Evolutionary conservation across 1,139 yeast genomes (phyloP).

Genomic region (Debaryomyces singareniensis): DNA sequence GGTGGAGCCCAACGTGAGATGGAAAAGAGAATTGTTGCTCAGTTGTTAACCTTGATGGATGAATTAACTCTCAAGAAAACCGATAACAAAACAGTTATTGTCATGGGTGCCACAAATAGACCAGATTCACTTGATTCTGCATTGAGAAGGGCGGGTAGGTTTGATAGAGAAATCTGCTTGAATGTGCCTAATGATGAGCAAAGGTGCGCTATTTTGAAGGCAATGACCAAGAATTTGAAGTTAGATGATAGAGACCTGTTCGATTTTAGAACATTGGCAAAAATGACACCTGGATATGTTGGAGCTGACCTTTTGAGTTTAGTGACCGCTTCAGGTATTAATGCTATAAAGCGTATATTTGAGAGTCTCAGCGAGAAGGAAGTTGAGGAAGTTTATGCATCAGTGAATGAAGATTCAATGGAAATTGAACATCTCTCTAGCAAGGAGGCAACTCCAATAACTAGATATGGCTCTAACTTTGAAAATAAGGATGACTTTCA

Average conservation of each 20-base stretch:
- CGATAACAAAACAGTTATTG: constrained; percentile 78
- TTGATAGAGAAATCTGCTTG: constrained; percentile 50
- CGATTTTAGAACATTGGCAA: constrained; percentile 71
- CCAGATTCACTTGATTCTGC: constrained; percentile 46
- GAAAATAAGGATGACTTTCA: constrained; percentile 29
- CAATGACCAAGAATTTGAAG: constrained; percentile 65
- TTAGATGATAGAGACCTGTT: constrained; percentile 53
- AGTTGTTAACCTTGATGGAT: constrained; percentile 88
- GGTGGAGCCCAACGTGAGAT: constrained; percentile 94
- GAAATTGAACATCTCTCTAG: constrained; percentile 31
- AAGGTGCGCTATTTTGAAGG: constrained; percentile 65
- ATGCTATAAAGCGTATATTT: constrained; percentile 90
- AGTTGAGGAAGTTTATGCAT: constrained; percentile 18
- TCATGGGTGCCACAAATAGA: constrained; percentile 44
- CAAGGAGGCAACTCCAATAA: constrained; percentile 6
- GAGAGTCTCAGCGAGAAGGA: constrained; percentile 34
- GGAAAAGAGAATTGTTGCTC: constrained; percentile 97
- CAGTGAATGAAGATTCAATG: constrained; percentile 22
- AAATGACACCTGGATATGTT: constrained; percentile 94
- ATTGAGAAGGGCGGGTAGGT: constrained; percentile 43
- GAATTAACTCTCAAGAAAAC: constrained; percentile 84
- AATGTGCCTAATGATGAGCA: constrained; percentile 89
- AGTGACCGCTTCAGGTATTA: constrained; percentile 92
- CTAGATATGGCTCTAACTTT: constrained; percentile 13
- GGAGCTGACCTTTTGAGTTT: constrained; percentile 96